Base-by-base conservation (phyloP, 192 early-diverging fungal genomes). In the Coemansia sp. region DNA sequence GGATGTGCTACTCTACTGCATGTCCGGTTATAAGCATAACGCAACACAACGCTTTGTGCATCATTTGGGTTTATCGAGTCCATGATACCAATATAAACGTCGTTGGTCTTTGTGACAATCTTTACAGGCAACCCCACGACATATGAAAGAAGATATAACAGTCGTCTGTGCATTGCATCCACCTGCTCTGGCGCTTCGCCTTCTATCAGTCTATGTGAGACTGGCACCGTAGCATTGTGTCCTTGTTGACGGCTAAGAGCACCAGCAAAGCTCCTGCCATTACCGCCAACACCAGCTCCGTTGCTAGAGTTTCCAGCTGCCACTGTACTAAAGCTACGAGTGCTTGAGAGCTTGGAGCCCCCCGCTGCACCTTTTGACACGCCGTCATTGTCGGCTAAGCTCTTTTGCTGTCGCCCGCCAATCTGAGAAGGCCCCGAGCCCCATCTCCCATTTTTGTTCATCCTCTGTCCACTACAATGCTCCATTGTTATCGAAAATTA, bases 41-140 rank as follows among this genome's bases (percentile, higher is more conserved):
- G 68, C 47, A 82, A 54, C 10, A 82, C 74, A 40, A 77, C 69
- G 73, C 80, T 82, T 43, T 82, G 80, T 5, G 74, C 80, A 41
- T 82, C 80, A 40, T 71, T 82, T 2, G 80, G 75, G 21, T 82
- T 82, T 22, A 82, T 70, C n/a, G 80, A 82, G 48, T 73, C 72
- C 41, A 82, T 49, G 2, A 82, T 45, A 12, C 80, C 80, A 32
- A 42, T 54, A 57, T 77, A 77, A 5, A 61, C 48, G 26, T 71
- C 61, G 8, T 68, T 75, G 37, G 42, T 61, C 5, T 54, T 70
- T 10, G 74, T 68, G 0, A 36, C 41, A 49, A 82, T 71, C 41
- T 62, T 71, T 21, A 82, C 72, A 41, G 73, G 67, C n/a, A 65
- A 67, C 51, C 80, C 80, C 10, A 82, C 74, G 26, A 82, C 65